Base-by-base conservation (phyloP, 495 filamentous ascomycete genomes). In the Talaromyces stipitatus region DNA sequence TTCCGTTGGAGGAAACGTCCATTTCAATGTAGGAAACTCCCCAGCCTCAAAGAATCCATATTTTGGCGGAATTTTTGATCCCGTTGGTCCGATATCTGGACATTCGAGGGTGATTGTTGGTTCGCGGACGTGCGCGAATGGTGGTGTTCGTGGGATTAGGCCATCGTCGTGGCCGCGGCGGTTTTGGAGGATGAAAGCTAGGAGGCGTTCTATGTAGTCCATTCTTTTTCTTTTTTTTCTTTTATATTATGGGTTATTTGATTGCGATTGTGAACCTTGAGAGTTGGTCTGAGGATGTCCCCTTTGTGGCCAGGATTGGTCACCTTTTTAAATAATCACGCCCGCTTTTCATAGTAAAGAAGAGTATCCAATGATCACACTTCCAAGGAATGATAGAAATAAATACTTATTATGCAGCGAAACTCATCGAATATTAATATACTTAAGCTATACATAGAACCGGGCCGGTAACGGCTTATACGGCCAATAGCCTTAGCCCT, bases 41-140 rank as follows among this genome's bases (percentile, higher is more conserved):
- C 75, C 75, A 0, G 27, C 57, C 4, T 74, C 73, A 32, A 76
- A 73, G 33, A 65, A 64, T 1, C 71, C 73, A 63, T 80, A 73
- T 11, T 75, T 69, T 3, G 58, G 59, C 55, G 64, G 60, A 32
- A 82, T 58, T 22, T 59, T 57, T 6, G 77, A 72, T 24, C 71
- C 72, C 8, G 69, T 72, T 9, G 64, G 64, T 16, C 77, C 75
- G 50, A 74, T 68, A 36, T 78, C 76, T 12, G 74, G 69, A 16
- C 73, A 76, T 9, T 70, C 68, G 30, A 83, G 60, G 14, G 58
- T 53, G 57, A 82, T 66, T 8, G 73, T 78, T 27, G 72, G 72
- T 5, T 69, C 60, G 3, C 74, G 66, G 48, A 69, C 52, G 9
- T 65, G 50, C 6, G 67, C 54, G 56, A 83, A 82, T 7, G 76